Percentiles rank a stretch among this genome's conserved stretches.
phyloP scores from a whole-genome alignment of 1,284 basidiomycete species.

The Cystobasidiaceae sp. region DNA sequence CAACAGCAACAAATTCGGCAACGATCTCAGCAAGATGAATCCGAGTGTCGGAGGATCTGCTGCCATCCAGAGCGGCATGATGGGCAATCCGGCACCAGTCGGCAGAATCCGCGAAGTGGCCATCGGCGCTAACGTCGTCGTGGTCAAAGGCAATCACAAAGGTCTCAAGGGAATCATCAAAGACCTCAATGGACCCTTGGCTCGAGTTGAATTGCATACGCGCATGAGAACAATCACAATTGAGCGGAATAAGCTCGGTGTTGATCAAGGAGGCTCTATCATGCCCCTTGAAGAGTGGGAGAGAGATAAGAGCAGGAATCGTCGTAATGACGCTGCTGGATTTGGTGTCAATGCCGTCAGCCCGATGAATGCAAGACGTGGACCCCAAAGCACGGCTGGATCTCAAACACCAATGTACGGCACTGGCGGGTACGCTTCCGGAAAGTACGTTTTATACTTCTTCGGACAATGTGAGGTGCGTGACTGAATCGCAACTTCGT shows the following conservation, averaged over 20 bases:
- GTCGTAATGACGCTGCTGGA: slow-evolving; percentile 23
- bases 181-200: slow-evolving; percentile 82
- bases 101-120: slow-evolving; percentile 68
- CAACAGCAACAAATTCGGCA: slow-evolving; percentile 59
- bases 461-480: neutral
- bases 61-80: slow-evolving; percentile 15
- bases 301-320: slow-evolving; percentile 5
- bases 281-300: slow-evolving; percentile 31
- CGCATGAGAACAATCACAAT: slow-evolving; percentile 86
- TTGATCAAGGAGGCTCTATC: slow-evolving; percentile 30
- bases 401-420: slow-evolving; percentile 1
- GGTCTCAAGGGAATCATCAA: slow-evolving; percentile 89
- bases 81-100: slow-evolving; percentile 12
- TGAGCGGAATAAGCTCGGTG: slow-evolving; percentile 55
- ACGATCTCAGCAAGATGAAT: slow-evolving; percentile 94
- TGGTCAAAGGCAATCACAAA: slow-evolving; percentile 85
- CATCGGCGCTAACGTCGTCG: slow-evolving; percentile 72
- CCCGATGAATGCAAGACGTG: neutral
- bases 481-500: slow-evolving; percentile 2
- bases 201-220: slow-evolving; percentile 85
- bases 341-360: neutral
- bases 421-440: neutral
- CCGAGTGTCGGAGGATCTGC: slow-evolving; percentile 56
- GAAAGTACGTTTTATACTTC: slow-evolving; percentile 1
- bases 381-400: too few relatives aligned